Conservation (phyloP, 2,329 filamentous ascomycete species). For the Talaromyces albobiverticillius region DNA sequence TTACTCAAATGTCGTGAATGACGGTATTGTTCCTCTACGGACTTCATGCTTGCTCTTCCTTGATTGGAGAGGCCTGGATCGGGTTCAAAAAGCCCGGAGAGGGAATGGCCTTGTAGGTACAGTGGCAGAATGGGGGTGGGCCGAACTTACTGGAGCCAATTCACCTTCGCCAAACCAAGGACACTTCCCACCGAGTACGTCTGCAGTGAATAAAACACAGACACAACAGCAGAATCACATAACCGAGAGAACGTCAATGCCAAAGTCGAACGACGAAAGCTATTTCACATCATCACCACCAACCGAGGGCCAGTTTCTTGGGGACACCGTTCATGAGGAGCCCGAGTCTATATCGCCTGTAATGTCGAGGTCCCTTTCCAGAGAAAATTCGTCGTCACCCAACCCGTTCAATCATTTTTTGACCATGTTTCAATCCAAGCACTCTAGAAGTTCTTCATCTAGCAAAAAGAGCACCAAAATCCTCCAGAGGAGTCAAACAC, state of each 20-base stretch:
- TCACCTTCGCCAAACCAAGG: slow-evolving; percentile 52
- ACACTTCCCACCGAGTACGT: slow-evolving; percentile 26
- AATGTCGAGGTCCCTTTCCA: slow-evolving; percentile 13
- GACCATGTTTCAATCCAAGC: slow-evolving; percentile 67
- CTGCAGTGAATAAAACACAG: slow-evolving; percentile 16
- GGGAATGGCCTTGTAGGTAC: slow-evolving; percentile 92
- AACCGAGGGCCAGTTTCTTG: slow-evolving; percentile 22
- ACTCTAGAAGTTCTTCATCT: slow-evolving; percentile 45
- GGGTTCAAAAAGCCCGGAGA: slow-evolving; percentile 88
- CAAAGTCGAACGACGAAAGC: neutral
- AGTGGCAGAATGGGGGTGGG: slow-evolving; percentile 90
- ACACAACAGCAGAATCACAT: neutral
- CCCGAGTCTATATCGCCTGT: slow-evolving; percentile 8
- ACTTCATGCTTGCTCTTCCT: slow-evolving; percentile 96
- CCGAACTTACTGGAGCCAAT: slow-evolving; percentile 74
- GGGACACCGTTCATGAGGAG: slow-evolving; percentile 17
- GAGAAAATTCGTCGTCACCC: slow-evolving; percentile 19
- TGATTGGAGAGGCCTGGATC: slow-evolving; percentile 90
- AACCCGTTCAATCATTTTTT: slow-evolving; percentile 64
- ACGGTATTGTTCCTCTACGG: slow-evolving; percentile 90
- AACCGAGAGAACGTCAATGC: neutral
- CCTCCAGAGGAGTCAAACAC: slow-evolving; percentile 74
- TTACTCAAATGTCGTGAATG: slow-evolving; percentile 96
- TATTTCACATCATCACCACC: slow-evolving; percentile 15
- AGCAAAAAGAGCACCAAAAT: slow-evolving; percentile 57